Evolutionary conservation across 2,329 filamentous ascomycete genomes (phyloP), one percentile per base, ranked within the genome.

Genomic region (Venturia effusa): DNA sequence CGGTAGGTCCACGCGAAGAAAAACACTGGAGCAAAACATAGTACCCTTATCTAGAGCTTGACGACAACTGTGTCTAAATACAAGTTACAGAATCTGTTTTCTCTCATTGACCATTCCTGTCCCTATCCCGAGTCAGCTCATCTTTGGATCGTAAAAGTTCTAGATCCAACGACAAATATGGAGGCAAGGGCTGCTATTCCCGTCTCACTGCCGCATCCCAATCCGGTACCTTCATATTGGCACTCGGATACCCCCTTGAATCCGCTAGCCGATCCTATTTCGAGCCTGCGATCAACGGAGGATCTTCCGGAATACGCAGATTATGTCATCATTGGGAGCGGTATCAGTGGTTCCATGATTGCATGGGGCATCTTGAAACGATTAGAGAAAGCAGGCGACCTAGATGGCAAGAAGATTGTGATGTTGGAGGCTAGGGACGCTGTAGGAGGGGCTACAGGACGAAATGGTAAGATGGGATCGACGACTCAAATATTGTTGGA

Each of bases 381-480:
- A 54, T 32, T 64, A 45, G 27, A 43, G 30, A 88, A 88, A 73
- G 86, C 85, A 0, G 51, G 51, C 8, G 13, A 2, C 17, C 34
- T 34, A 17, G 8, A 34, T 10, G 11, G 22, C 15, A 57, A 57
- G 51, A 79, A 75, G 19, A 81, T 92, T 8, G 79, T 92, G 6
- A 82, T 92, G 78, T 79, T 93, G 4, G 89, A 93, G 74, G 89
- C 89, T 17, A 80, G 89, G 69, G 89, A 92, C 76, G 88, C 87
- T 3, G 92, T 88, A 70, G 92, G 84, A 83, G 89, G 89, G 22
- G 89, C 89, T n/a, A 92, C 89, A 0, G 89, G 89, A 24, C 78
- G 89, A 63, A 65, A 65, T 63, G 70, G 63, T 64, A 37, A 55
- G 63, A 22, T 24, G 19, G 3, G 30, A 19, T 7, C 3, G 10